phyloP scores from a whole-genome alignment of 2,329 filamentous ascomycete genomes.

The Sclerotinia sclerotiorum region DNA sequence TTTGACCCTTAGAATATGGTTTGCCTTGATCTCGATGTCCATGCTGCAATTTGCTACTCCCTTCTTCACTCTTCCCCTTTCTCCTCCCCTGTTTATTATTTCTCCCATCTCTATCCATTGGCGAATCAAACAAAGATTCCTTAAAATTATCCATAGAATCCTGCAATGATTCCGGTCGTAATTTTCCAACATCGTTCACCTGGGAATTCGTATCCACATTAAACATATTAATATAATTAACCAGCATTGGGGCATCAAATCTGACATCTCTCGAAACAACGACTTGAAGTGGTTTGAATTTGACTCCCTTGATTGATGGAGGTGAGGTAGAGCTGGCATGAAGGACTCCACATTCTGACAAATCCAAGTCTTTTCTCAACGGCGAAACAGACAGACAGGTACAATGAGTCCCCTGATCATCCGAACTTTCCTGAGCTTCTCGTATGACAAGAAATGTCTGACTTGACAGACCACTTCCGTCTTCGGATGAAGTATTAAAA shows the following conservation, averaged over 20 bases:
- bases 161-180: neutral
- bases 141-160: constrained; percentile 11
- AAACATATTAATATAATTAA: constrained; percentile 6
- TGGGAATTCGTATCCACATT: constrained; percentile 8
- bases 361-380: neutral
- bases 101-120: neutral
- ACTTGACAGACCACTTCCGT: neutral
- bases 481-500: neutral
- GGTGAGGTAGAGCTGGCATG: neutral
- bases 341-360: constrained; percentile 1
- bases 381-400: constrained; percentile 3
- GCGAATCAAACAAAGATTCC: neutral
- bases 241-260: constrained; percentile 6
- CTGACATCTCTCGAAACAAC: neutral
- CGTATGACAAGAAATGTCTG: neutral
- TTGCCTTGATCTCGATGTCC: neutral
- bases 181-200: constrained; percentile 4
- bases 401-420: neutral
- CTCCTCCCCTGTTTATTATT: neutral
- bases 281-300: neutral
- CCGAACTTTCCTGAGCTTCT: neutral
- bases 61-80: neutral
- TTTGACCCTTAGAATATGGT: neutral
- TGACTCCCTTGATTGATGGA: neutral
- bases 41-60: neutral